Evolutionary conservation across 2,329 filamentous ascomycete genomes (phyloP).

Genomic region (Monilinia fructicola): DNA sequence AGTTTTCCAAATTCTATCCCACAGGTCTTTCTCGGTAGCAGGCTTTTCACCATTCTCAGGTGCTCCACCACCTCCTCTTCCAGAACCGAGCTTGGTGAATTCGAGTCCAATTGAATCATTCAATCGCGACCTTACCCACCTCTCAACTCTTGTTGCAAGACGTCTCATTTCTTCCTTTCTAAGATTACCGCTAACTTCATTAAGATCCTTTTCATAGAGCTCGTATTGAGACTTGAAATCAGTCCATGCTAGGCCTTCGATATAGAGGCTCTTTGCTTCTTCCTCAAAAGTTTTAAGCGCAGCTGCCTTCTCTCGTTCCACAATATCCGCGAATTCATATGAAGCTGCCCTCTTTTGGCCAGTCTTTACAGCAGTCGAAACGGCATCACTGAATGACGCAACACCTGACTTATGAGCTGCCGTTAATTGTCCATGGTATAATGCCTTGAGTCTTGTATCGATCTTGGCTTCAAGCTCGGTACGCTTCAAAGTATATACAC

Average conservation of each 20-base stretch:
- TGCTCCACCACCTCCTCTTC: constrained; percentile 76
- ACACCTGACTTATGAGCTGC: constrained; percentile 90
- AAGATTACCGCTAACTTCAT: constrained; percentile 79
- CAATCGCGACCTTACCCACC: constrained; percentile 87
- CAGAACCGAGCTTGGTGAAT: constrained; percentile 93
- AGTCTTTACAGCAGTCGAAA: constrained; percentile 80
- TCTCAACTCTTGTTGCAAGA: constrained; percentile 84
- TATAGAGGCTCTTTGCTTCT: constrained; percentile 70
- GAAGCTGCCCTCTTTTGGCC: constrained; percentile 87
- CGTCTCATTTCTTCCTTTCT: constrained; percentile 96
- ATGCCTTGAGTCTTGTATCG: constrained; percentile 79
- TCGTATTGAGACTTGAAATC: constrained; percentile 78
- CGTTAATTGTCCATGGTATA: constrained; percentile 85
- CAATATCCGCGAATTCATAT: constrained; percentile 96
- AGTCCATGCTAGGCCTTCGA: constrained; percentile 83
- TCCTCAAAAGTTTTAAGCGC: constrained; percentile 73
- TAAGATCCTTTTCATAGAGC: constrained; percentile 85
- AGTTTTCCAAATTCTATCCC: constrained; percentile 91
- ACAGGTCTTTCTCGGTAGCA: constrained; percentile 77
- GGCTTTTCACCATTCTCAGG: constrained; percentile 76
- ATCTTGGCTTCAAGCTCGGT: constrained; percentile 83
- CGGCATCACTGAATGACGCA: constrained; percentile 79
- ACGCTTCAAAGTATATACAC: constrained; percentile 83
- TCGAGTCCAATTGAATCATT: constrained; percentile 86
- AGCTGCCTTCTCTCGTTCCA: constrained; percentile 75